phyloP scores from a whole-genome alignment of 352 stramenopile genomes.

The Globisporangium radiosum region DNA sequence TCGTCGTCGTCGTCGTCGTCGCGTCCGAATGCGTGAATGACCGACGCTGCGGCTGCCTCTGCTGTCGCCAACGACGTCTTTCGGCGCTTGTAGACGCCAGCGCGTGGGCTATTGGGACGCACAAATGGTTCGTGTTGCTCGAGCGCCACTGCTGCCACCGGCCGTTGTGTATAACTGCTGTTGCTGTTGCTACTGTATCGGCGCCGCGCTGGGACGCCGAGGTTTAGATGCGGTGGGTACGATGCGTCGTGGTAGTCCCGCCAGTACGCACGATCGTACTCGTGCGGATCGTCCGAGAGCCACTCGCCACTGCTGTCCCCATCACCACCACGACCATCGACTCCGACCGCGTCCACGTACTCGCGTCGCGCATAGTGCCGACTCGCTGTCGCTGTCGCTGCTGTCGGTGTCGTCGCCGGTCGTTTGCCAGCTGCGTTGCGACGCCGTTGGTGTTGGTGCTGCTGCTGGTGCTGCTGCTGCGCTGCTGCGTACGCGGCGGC shows the following conservation, averaged over 20 bases:
- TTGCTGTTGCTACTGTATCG: neutral
- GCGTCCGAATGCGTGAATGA: neutral
- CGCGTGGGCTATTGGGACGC: too few relatives aligned
- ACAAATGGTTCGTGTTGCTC: neutral
- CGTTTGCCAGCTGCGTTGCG: neutral
- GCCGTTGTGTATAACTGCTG: neutral
- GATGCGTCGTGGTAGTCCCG: neutral
- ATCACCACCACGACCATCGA: too few relatives aligned
- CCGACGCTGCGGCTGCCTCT: neutral
- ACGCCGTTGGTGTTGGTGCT: neutral
- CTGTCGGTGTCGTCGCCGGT: neutral
- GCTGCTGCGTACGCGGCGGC: neutral
- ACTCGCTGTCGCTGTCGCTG: neutral
- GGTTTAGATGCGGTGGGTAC: neutral
- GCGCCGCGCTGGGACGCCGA: too few relatives aligned
- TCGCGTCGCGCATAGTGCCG: neutral
- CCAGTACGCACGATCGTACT: conserved; percentile 1
- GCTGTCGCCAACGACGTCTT: neutral
- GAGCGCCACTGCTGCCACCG: neutral
- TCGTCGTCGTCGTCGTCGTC: neutral
- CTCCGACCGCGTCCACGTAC: conserved; percentile 2
- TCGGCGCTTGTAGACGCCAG: neutral
- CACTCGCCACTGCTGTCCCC: conserved; percentile 3
- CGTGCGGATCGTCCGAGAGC: conserved; percentile 11
- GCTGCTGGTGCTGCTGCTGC: neutral